Evolutionary conservation across 1,284 basidiomycete species (phyloP), one percentile per base, ranked within the genome.

Genomic region (Caloboletus inedulis): DNA sequence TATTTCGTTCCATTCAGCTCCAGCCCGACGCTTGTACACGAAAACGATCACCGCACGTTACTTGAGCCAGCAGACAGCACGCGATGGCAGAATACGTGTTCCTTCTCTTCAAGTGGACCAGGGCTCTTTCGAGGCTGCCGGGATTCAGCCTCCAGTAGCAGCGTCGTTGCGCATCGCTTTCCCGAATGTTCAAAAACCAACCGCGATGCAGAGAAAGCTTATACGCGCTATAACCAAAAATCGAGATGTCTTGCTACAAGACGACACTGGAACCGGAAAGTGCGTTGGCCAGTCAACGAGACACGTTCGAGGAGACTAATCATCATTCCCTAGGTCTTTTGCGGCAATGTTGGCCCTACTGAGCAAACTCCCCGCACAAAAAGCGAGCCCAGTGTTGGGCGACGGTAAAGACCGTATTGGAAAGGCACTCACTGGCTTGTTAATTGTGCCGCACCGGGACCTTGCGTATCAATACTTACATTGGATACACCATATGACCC

Each of bases 181-280:
- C 65, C 86, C 87, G 1, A 72, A 77, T 52, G 74, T 89, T 29
- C 64, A 71, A 54, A 58, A 68, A 23, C 85, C 87, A 2, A 89
- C 87, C 0, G 63, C 70, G 12, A 76, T 78, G 31, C 88, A 90
- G 60, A 69, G 66, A 40, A 70, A 73, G 43, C 78, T 89, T 49
- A 84, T 90, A 55, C 78, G 80, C 12, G 84, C 82, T 7, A 74
- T 89, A 16, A 56, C 83, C 21, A 63, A 66, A 19, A 77, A 77
- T 9, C 77, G 79, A 59, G 80, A 89, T 67, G 73, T 90, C 21
- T 64, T 89, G 13, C 59, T 90, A 40, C 82, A 81, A 59, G 87
- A 88, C 58, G 73, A 73, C 34, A 87, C 89, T 14, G 89, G 88
- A 6, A 81, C 82, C 42, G 89, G 88, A 72, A 91, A 91, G 88